A percentile compares a stretch with the other conserved stretches of the same genome.
Conservation (phyloP, 768 basidiomycete genomes). For the Rhizopogon vulgaris region DNA sequence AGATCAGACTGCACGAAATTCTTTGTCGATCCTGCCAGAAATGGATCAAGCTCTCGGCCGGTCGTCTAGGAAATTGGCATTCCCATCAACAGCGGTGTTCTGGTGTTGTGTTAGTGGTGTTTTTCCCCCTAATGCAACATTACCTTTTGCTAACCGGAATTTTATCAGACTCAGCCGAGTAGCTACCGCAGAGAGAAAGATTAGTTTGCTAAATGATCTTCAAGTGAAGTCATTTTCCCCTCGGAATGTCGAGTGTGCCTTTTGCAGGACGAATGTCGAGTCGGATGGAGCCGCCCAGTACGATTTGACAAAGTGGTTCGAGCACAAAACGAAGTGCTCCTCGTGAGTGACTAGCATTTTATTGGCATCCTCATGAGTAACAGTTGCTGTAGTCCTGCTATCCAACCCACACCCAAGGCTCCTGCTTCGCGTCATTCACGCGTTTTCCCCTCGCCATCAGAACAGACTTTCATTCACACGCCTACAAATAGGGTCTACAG, state of each 20-base stretch:
- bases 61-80: constrained; percentile 43
- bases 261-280: constrained; percentile 40
- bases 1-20: constrained; percentile 44
- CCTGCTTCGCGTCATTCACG: constrained; percentile 9
- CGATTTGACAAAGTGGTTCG: constrained; percentile 54
- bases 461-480: constrained; percentile 8
- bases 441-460: constrained; percentile 13
- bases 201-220: constrained; percentile 57
- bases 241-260: constrained; percentile 42
- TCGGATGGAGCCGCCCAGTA: constrained; percentile 51
- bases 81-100: constrained; percentile 44
- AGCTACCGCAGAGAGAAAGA: constrained; percentile 55
- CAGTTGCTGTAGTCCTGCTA: constrained; percentile 1
- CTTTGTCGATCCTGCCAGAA: constrained; percentile 57
- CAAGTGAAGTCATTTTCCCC: constrained; percentile 47
- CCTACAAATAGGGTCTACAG: constrained; percentile 11
- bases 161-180: constrained; percentile 48
- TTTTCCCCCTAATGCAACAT: background rate
- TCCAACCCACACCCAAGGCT: constrained; percentile 16
- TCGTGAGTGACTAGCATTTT: constrained; percentile 22
- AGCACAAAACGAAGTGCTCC: constrained; percentile 51
- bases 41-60: constrained; percentile 50
- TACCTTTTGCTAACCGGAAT: background rate
- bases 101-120: constrained; percentile 30
- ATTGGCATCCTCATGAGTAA: background rate